Evolutionary conservation across 1,284 basidiomycete genomes (phyloP).

Genomic region (Spongispora temasekensis): DNA sequence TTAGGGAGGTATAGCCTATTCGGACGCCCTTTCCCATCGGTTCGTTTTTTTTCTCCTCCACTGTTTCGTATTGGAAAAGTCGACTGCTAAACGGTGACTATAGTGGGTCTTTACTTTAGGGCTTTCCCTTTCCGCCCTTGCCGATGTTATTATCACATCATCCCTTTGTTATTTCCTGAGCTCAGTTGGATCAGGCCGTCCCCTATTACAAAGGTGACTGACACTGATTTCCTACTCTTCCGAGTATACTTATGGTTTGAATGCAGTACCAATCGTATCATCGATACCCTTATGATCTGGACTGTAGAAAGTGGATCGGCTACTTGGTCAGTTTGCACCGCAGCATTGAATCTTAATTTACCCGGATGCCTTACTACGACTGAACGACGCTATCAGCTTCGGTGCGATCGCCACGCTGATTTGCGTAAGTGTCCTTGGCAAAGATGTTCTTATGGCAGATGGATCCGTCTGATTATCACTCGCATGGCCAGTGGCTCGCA

Average conservation of each 20-base stretch:
- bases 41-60: constrained; percentile 3
- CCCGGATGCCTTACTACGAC: background rate
- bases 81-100: background rate
- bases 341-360: too few relatives aligned
- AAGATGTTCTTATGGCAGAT: background rate
- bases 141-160: constrained; percentile 49
- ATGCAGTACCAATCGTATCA: constrained; percentile 44
- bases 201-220: constrained; percentile 38
- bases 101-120: constrained; percentile 58
- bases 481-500: constrained; percentile 40
- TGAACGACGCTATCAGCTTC: constrained; percentile 30
- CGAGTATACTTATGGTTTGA: background rate
- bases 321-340: constrained; percentile 39
- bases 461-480: background rate
- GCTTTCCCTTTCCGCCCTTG: constrained; percentile 45
- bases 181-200: constrained; percentile 33
- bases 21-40: constrained; percentile 13
- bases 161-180: constrained; percentile 47
- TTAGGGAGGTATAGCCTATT: constrained; percentile 18
- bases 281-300: constrained; percentile 49
- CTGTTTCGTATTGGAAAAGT: background rate
- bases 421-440: constrained; percentile 40
- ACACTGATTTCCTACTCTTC: constrained; percentile 8
- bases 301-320: constrained; percentile 51
- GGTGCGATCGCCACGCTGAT: constrained; percentile 42